Conservation (phyloP, 208 protist species). For the Leishmania aethiopica region DNA sequence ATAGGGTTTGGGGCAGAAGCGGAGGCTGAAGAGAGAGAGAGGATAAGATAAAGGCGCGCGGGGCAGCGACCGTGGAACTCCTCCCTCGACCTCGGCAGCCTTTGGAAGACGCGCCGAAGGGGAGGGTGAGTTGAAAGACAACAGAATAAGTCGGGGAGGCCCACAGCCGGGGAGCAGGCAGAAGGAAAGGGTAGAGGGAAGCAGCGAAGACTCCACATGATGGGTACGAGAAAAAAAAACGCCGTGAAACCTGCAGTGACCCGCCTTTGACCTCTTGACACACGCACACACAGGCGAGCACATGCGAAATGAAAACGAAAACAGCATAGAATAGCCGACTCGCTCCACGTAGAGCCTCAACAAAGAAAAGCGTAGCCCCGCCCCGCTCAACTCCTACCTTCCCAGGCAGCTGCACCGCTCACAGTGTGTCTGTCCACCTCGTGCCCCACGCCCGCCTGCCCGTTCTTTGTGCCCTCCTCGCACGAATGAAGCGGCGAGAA, state of each 20-base stretch:
- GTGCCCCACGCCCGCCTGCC: not conserved
- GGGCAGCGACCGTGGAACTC: not conserved
- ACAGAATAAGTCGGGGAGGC: not conserved
- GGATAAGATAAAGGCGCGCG: not conserved
- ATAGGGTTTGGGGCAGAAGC: not conserved
- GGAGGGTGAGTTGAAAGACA: not conserved
- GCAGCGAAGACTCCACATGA: constrained; percentile 5
- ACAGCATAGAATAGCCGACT: not conserved
- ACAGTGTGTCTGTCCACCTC: not conserved
- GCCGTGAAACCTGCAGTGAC: not conserved
- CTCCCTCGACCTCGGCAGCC: not conserved
- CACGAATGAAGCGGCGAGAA: not conserved
- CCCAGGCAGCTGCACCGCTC: not conserved
- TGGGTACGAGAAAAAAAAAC: not conserved
- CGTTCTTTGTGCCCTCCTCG: not conserved
- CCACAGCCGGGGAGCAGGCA: no score
- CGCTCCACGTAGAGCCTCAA: not conserved
- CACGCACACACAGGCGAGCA: not conserved
- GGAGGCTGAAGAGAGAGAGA: not conserved
- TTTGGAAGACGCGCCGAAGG: not conserved
- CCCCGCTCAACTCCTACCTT: not conserved
- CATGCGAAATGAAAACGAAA: not conserved
- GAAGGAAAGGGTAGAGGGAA: not conserved
- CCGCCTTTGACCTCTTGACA: not conserved
- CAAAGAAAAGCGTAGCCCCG: not conserved